phyloP scores from a whole-genome alignment of 345 rosid species.

The Cochlearia excelsa region DNA sequence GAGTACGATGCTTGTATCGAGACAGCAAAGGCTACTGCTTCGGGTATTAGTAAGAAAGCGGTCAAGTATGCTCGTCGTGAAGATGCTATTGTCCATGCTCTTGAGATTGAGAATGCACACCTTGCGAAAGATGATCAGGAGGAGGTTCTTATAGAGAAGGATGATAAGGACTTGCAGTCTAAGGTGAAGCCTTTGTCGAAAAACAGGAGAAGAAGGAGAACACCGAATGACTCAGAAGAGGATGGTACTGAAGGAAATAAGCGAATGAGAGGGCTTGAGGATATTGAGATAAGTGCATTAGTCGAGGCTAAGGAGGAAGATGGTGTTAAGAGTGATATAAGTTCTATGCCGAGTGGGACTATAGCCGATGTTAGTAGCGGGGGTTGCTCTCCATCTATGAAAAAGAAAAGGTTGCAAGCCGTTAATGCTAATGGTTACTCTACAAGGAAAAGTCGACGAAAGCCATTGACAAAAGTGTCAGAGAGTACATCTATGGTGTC shows the following conservation, averaged over 20 bases:
- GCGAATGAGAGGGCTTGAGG: slow-evolving; percentile 96
- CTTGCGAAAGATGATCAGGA: slow-evolving; percentile 50
- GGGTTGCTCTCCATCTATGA: slow-evolving; percentile 43
- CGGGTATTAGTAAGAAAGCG: slow-evolving; percentile 62
- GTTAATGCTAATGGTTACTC: too few species aligned
- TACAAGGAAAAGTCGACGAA: too few species aligned
- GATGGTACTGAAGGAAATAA: slow-evolving; percentile 81
- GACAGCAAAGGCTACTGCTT: slow-evolving; percentile 78
- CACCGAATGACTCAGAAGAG: slow-evolving; percentile 92
- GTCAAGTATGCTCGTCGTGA: slow-evolving; percentile 94
- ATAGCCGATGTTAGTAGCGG: slow-evolving; percentile 47
- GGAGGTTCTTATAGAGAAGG: slow-evolving; percentile 35
- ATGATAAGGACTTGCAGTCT: slow-evolving; percentile 23
- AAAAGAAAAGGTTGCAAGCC: slow-evolving; percentile 50
- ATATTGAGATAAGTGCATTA: slow-evolving; percentile 45
- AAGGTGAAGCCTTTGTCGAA: slow-evolving; percentile 48
- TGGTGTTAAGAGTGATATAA: slow-evolving; percentile 42
- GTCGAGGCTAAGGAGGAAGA: slow-evolving; percentile 43
- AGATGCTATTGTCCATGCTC: slow-evolving; percentile 98
- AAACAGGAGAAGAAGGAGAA: slow-evolving; percentile 76
- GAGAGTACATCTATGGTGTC: too few species aligned
- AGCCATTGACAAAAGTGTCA: too few species aligned
- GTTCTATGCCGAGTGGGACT: slow-evolving; percentile 51
- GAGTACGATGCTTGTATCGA: slow-evolving; percentile 87
- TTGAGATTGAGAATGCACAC: slow-evolving; percentile 83